A percentile compares a stretch with the other conserved stretches of the same genome.
These are phyloP conservation scores for Nicotiana noctiflora DNA, from an alignment of 257 asterid species.

Conservation along the genomic window DNA sequence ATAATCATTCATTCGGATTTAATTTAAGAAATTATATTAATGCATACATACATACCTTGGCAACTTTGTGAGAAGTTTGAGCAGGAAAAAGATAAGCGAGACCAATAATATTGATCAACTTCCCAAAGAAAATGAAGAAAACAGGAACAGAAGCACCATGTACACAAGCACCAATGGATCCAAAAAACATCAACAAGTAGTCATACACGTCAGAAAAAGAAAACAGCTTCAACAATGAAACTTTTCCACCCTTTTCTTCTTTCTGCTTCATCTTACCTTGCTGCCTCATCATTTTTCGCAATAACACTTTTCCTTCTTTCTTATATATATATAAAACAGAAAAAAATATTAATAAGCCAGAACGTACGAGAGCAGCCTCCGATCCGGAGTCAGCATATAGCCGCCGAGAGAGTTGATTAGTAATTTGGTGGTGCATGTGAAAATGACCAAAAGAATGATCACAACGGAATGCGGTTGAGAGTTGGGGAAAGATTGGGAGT, in stretches of 20 bases:
- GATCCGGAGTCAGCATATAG: too few species aligned
- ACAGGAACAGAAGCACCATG: conserved; percentile 98
- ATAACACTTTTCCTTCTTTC: too few species aligned
- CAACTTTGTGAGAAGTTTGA: conserved; percentile 75
- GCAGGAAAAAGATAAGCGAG: conserved; percentile 79
- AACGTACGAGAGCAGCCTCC: too few species aligned
- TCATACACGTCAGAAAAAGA: conserved; percentile 72
- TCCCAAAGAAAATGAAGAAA: conserved; percentile 91
- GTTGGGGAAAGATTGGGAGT: background rate
- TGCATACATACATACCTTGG: conserved; percentile 32
- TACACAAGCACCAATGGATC: conserved; percentile 76
- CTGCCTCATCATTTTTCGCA: conserved; percentile 13
- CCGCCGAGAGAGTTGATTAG: background rate
- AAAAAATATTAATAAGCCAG: too few species aligned
- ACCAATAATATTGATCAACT: conserved; percentile 77
- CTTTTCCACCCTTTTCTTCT: conserved; percentile 17
- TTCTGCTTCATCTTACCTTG: background rate
- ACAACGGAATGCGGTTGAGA: background rate
- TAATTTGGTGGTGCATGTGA: background rate
- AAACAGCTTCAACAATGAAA: conserved; percentile 50
- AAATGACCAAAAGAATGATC: background rate
- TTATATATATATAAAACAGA: too few species aligned
- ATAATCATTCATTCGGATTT: background rate
- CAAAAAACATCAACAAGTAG: conserved; percentile 61
- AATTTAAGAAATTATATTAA: background rate